These are phyloP conservation scores for Drosera spatulata DNA, from an alignment of 179 eudicot species.

Conservation along the genomic window DNA sequence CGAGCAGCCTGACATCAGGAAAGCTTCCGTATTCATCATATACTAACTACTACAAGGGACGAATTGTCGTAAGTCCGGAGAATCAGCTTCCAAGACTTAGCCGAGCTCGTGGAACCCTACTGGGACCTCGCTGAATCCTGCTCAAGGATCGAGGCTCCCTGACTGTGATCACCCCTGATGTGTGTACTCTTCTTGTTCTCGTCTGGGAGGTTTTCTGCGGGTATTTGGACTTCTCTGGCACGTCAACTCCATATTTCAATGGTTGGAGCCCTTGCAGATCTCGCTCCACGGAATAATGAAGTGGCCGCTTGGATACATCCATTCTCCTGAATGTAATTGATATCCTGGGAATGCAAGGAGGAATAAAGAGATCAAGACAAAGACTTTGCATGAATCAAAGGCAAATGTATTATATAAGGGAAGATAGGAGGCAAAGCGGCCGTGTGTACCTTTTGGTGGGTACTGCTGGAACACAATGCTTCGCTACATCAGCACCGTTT, in stretches of 20 bases:
- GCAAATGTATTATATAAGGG: neutral
- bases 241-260: constrained; percentile 28
- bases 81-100: constrained; percentile 9
- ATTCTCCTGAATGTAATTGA: constrained; percentile 85
- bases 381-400: neutral
- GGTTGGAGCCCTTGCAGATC: constrained; percentile 64
- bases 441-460: constrained; percentile 23
- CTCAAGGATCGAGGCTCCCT: constrained; percentile 32
- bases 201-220: constrained; percentile 15
- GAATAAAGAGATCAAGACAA: neutral
- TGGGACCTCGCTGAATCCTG: constrained; percentile 23
- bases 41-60: neutral
- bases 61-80: neutral
- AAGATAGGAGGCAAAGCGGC: neutral
- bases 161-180: constrained; percentile 22
- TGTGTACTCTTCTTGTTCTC: constrained; percentile 20
- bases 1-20: too few relatives aligned
- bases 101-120: constrained; percentile 26
- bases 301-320: constrained; percentile 70
- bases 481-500: constrained; percentile 35
- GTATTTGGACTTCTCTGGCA: constrained; percentile 13
- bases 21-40: too few relatives aligned
- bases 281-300: constrained; percentile 41
- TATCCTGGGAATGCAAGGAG: constrained; percentile 28
- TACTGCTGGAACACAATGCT: constrained; percentile 43